Evolutionary conservation across 1,139 yeast species (phyloP), one percentile per base, ranked within the genome.

Genomic region (Suhomyces panamericanus): DNA sequence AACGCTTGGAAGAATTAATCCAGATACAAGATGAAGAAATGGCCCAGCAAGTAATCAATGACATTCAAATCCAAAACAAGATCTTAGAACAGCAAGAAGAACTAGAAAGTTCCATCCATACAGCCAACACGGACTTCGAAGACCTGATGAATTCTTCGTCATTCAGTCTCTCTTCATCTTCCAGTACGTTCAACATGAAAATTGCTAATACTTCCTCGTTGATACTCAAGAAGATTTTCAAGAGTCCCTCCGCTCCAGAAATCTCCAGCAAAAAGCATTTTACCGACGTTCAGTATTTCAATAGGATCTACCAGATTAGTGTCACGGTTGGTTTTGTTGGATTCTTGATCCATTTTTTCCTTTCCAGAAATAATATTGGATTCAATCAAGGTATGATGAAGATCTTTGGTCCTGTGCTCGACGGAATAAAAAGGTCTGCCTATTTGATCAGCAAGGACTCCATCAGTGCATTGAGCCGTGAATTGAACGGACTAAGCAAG

Each of bases 281-380:
- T 6, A 28, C 38, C n/a, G 48, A 41, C 36, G 15, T 31, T 26
- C 44, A 42, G 15, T 43, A 48, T 42, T 46, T 55, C 15, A 52
- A 43, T 17, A 60, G 60, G 30, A 39, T 72, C n/a, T 65, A 66
- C 48, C 67, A 60, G 43, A 49, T 71, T 31, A 70, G 76, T 42
- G 54, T 71, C 38, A 67, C 77, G 1, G 66, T 73, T 34, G 79
- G 79, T 0, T 60, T 73, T 42, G 57, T 73, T 35, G 77, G 78
- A 1, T 60, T 73, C 39, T 39, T 73, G 48, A 40, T 71, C 13
- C 79, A 74, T 51, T 64, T 66, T 39, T 47, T 73, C 15, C 35
- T 72, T 10, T 51, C 60, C n/a, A 61, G 62, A 43, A 57, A 59
- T 44, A 54, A 59, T 39, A 41, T 54, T 9, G 49, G 49, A 36